Conservation (phyloP, 768 basidiomycete species). For the Dacryopinax primogenitus region DNA sequence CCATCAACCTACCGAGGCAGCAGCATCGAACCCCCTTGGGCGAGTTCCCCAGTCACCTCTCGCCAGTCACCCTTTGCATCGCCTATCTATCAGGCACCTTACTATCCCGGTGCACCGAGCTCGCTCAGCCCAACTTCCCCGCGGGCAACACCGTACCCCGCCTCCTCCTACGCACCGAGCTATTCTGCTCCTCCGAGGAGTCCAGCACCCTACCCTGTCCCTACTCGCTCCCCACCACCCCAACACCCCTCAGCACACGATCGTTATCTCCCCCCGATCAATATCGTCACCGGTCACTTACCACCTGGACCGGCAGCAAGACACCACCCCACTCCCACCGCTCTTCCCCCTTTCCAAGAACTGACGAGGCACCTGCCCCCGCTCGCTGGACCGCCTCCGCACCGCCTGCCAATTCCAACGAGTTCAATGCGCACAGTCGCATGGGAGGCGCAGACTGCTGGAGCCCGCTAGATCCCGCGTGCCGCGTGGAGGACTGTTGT, state of each 20-base stretch:
- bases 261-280: neutral
- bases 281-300: neutral
- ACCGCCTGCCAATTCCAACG: neutral
- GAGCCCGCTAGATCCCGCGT: neutral
- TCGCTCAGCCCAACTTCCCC: neutral
- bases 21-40: neutral
- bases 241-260: neutral
- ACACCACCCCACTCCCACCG: neutral
- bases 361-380: neutral
- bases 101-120: neutral
- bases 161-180: neutral
- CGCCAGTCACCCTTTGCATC: neutral
- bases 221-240: neutral
- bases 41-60: neutral
- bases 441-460: neutral
- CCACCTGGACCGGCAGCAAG: neutral
- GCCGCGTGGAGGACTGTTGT: neutral
- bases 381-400: neutral
- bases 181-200: neutral
- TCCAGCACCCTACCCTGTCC: neutral
- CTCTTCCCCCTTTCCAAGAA: constrained; percentile 1
- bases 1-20: neutral
- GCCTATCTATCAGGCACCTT: neutral
- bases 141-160: neutral
- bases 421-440: neutral